Evolutionary conservation across 257 asterid genomes (phyloP).

Genomic region (Leptodermis oblonga): DNA sequence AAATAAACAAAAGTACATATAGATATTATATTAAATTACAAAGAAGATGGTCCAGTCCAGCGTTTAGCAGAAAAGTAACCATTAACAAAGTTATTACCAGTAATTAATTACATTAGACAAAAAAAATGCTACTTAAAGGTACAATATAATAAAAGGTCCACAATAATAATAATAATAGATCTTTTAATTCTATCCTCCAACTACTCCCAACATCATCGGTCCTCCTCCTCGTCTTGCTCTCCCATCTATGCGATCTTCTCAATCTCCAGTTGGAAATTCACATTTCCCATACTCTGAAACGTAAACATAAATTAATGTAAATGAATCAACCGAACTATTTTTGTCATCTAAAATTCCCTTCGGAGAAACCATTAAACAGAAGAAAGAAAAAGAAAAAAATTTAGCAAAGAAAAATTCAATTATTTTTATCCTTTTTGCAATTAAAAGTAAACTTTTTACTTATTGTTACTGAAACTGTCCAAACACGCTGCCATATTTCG

Average conservation of each 20-base stretch:
- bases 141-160: not conserved
- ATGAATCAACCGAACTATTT: not conserved
- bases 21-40: no score
- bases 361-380: not conserved
- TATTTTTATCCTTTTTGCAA: no score
- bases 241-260: not conserved
- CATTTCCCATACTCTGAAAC: conserved; percentile 63
- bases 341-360: not conserved
- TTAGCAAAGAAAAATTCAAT: no score
- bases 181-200: not conserved
- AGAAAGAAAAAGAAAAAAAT: no score
- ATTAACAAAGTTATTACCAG: not conserved
- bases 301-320: not conserved
- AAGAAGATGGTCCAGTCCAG: no score
- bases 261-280: conserved; percentile 53
- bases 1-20: no score
- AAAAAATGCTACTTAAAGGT: not conserved
- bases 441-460: no score
- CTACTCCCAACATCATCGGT: not conserved
- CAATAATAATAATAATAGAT: not conserved
- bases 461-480: no score
- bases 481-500: no score
- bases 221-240: not conserved
- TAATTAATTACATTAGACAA: conserved; percentile 9
- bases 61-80: no score